Conservation (phyloP, 1,284 basidiomycete genomes). For the Apiotrichum veenhuisii region DNA sequence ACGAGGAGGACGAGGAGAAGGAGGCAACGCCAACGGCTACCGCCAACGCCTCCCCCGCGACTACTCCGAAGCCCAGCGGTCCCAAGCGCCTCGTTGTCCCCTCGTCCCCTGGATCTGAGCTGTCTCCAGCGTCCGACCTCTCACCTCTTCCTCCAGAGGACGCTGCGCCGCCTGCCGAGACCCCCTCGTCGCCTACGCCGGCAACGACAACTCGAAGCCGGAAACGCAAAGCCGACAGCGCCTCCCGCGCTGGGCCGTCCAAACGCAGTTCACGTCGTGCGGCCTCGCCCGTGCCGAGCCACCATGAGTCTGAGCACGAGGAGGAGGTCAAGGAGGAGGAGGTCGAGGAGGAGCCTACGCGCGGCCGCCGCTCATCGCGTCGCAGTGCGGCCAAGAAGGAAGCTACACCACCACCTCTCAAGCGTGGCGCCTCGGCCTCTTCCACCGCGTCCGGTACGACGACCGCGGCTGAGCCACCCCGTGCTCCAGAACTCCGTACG, state of each 20-base stretch:
- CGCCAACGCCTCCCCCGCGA: neutral
- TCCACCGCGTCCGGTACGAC: constrained; percentile 31
- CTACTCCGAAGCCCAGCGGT: neutral
- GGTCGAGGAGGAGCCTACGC: constrained; percentile 14
- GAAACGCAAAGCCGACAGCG: constrained; percentile 32
- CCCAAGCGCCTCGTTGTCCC: constrained; percentile 5
- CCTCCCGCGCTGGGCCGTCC: constrained; percentile 23
- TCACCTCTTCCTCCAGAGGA: constrained; percentile 22
- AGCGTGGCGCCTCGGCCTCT: constrained; percentile 30
- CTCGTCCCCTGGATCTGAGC: constrained; percentile 19
- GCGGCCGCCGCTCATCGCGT: constrained; percentile 25
- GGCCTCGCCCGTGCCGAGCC: constrained; percentile 13
- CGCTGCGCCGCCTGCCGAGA: neutral
- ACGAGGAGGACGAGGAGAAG: neutral
- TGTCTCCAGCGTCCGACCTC: constrained; percentile 25
- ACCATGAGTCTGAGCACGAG: constrained; percentile 8
- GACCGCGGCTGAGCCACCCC: constrained; percentile 7
- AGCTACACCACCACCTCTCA: constrained; percentile 28
- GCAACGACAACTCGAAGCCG: constrained; percentile 14
- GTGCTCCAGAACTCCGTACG: neutral
- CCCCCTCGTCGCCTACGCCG: constrained; percentile 5
- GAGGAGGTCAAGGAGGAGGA: constrained; percentile 16
- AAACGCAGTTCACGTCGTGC: constrained; percentile 24
- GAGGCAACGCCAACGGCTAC: neutral
- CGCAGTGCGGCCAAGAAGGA: constrained; percentile 12